Conservation (phyloP, 306 rosid genomes). For the Dryas drummondii region DNA sequence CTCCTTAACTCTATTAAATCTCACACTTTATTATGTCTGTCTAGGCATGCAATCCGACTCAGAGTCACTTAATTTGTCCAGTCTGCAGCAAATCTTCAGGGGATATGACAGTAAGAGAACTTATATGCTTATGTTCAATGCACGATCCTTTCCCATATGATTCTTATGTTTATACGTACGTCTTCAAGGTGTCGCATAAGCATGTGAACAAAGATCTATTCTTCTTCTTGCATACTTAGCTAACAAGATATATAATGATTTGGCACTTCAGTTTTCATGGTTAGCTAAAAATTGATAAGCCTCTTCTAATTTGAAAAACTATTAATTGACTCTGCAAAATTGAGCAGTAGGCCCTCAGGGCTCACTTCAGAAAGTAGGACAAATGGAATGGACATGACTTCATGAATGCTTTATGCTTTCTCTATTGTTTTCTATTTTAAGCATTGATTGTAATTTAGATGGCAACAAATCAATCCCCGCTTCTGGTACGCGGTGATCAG, state of each 20-base stretch:
- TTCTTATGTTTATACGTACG: too few relatives aligned
- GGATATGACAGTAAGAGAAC: conserved; percentile 63
- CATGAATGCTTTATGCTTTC: background rate
- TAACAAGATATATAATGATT: too few relatives aligned
- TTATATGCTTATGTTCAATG: background rate
- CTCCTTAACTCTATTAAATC: conserved; percentile 9
- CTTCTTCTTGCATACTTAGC: too few relatives aligned
- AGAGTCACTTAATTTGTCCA: conserved; percentile 72
- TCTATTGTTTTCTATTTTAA: background rate
- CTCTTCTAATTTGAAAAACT: too few relatives aligned
- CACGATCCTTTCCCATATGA: background rate
- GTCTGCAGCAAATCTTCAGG: conserved; percentile 81
- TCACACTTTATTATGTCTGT: conserved; percentile 29
- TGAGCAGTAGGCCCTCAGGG: too few relatives aligned
- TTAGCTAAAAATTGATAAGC: too few relatives aligned
- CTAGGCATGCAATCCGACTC: conserved; percentile 68
- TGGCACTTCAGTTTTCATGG: too few relatives aligned
- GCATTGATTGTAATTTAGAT: conserved; percentile 1
- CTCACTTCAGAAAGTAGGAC: too few relatives aligned
- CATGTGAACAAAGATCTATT: too few relatives aligned
- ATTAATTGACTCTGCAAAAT: too few relatives aligned
- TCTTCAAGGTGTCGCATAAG: too few relatives aligned
- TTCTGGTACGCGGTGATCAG: background rate
- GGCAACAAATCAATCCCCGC: conserved; percentile 14
- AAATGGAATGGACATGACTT: background rate